Evolutionary conservation across 129 eudicot genomes (phyloP), one percentile per base, ranked within the genome.

Genomic region (Pseudognaphalium luteoalbum): DNA sequence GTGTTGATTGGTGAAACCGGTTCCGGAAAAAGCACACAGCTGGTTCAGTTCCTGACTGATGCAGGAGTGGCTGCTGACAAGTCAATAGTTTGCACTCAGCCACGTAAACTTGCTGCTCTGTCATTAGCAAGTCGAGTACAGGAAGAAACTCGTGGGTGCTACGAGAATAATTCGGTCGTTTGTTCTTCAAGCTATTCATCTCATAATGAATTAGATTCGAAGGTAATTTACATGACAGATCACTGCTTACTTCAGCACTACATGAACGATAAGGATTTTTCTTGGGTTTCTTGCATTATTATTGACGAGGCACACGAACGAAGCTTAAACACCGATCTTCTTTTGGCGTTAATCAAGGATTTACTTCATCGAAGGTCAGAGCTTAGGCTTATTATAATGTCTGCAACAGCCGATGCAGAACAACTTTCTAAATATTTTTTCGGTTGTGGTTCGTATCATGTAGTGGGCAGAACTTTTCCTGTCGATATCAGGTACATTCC

Each of bases 261-360:
- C 83, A 83, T 94, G 91, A 84, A 74, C 8, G 96, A 91, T 72
- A 80, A 82, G 85, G 84, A 76, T 17, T 78, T 94, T 19, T 84
- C 91, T 33, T 72, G 82, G 82, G 74, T 87, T 19, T 94, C 98
- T 11, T 94, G 98, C 86, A 87, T 94, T 68, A 82, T 94, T 54
- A 86, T 94, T 72, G 98, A 94, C 9, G 98, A 94, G 79, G 98
- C 98, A 71, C 98, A 94, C 80, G 98, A 94, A 86, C 86, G 98
- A 80, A 91, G 96, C 85, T 75, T 94, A 63, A 91, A 83, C 80
- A 94, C 98, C 3, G 98, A 94, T 81, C 90, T 94, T 32, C 97
- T 94, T 44, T 81, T 94, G 70, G 91, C 93, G 6, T 61, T 94
- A 84, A 54, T 94, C 7, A 94, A 91, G 80, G 84, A 89, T 64